These are phyloP conservation scores for Stephanodiscus minutulus DNA, from an alignment of 108 stramenopile species.

Conservation along the genomic window DNA sequence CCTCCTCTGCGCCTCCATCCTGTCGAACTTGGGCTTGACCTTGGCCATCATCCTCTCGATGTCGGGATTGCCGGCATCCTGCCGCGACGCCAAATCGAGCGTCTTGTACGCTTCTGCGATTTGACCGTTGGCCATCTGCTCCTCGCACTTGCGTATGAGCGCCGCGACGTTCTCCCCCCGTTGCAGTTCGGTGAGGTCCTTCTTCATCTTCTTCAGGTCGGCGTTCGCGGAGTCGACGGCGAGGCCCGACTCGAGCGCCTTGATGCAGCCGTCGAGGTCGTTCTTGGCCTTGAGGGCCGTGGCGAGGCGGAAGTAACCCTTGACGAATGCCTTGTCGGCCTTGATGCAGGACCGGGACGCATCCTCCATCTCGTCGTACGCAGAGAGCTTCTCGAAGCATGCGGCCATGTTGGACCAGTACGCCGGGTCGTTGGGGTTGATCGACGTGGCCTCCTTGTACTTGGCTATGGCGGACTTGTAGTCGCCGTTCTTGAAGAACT, in stretches of 20 bases:
- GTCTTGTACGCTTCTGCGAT: conserved; percentile 89
- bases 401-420: conserved; percentile 94
- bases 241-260: conserved; percentile 84
- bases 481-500: conserved; percentile 85
- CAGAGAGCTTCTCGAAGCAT: conserved; percentile 89
- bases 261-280: conserved; percentile 82
- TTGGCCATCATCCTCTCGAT: conserved; percentile 83
- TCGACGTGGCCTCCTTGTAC: conserved; percentile 86
- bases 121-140: conserved; percentile 88
- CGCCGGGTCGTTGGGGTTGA: conserved; percentile 77
- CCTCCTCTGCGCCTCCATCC: conserved; percentile 85
- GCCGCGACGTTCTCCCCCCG: conserved; percentile 88
- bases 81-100: conserved; percentile 86
- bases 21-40: conserved; percentile 92
- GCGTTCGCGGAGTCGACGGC: conserved; percentile 80
- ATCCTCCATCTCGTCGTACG: conserved; percentile 91
- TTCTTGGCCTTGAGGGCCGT: conserved; percentile 84
- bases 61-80: conserved; percentile 94
- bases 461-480: conserved; percentile 85
- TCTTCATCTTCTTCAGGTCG: conserved; percentile 91
- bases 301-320: conserved; percentile 95
- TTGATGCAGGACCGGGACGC: conserved; percentile 92
- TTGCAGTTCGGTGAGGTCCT: conserved; percentile 86
- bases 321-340: conserved; percentile 94
- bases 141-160: conserved; percentile 84